Conservation (phyloP, 257 asterid genomes). For the Orobanche coerulescens region DNA sequence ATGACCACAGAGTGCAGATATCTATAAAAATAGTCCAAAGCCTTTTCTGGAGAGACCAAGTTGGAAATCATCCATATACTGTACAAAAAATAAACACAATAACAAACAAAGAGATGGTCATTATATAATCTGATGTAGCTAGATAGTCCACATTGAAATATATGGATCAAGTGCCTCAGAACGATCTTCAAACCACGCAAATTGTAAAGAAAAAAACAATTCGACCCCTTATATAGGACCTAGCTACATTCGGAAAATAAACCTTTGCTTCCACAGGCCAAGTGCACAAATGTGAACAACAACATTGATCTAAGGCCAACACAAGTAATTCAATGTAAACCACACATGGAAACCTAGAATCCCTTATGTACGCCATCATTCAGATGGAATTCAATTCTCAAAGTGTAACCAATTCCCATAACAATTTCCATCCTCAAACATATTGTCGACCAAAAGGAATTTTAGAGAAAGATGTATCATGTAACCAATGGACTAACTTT, state of each 20-base stretch:
- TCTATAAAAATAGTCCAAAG: background rate
- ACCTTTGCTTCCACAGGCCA: background rate
- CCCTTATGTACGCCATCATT: background rate
- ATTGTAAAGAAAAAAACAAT: background rate
- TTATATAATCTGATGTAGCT: background rate
- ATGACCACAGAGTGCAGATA: background rate
- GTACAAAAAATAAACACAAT: background rate
- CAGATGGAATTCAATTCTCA: background rate
- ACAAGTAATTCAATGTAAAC: background rate
- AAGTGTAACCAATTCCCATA: background rate
- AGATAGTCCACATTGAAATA: background rate
- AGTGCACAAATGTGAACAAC: background rate
- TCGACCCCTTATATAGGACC: background rate
- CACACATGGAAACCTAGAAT: background rate
- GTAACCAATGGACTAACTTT: background rate
- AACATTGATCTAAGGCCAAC: background rate
- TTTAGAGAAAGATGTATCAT: no score
- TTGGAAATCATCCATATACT: background rate
- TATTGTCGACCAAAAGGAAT: background rate
- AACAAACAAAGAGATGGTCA: background rate
- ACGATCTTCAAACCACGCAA: constrained; percentile 1
- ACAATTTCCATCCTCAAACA: background rate
- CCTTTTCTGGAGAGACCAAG: background rate
- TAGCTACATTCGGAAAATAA: no score
- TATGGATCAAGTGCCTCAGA: background rate